Base-by-base conservation (phyloP, 345 rosid species). In the Mercurialis annua region DNA sequence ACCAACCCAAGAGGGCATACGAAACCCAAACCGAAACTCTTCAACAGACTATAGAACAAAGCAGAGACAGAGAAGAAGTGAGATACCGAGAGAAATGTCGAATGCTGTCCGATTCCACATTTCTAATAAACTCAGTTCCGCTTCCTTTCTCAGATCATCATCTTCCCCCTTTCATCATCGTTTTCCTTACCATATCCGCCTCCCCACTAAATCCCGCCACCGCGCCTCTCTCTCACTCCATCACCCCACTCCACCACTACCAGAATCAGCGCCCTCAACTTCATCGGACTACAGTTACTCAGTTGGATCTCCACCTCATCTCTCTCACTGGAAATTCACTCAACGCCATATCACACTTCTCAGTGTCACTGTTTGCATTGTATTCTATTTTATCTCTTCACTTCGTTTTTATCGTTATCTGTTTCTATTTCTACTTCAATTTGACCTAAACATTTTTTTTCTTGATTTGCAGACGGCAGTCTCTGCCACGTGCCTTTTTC, bases 401-500 rank as follows among this genome's bases (percentile, higher is more conserved):
- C 29, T 34, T 21, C n/a, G 11, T 17, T 20, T 24, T 18, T 18
- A 20, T 23, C 1, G 40, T 34, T 34, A 34, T 34, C 9, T 34
- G 9, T 34, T 34, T 53, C 31, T 24, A 0, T 49, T 20, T 20
- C 27, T 6, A 11, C 6, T 40, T 26, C 1, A 2, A 24, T n/a
- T n/a, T n/a, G n/a, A n/a, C n/a, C n/a, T n/a, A n/a, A n/a, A n/a
- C n/a, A 33, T 4, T 20, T 34, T 2, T 33, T 30, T 55, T 10
- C 12, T 10, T 42, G 51, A 49, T 66, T 73, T 77, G 77, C 79
- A 90, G 98, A 81, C 77, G 8, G 97, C 97, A 11, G 66, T 89
- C 66, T 90, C 94, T 16, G 89, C 96, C 6, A 84, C 89, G 10
- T 90, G 92, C 90, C 87, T 93, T 4, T 88, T 90, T 62, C 67